Evolutionary conservation across 805 yeast species (phyloP).

Genomic region (Barnettozyma salicaria): DNA sequence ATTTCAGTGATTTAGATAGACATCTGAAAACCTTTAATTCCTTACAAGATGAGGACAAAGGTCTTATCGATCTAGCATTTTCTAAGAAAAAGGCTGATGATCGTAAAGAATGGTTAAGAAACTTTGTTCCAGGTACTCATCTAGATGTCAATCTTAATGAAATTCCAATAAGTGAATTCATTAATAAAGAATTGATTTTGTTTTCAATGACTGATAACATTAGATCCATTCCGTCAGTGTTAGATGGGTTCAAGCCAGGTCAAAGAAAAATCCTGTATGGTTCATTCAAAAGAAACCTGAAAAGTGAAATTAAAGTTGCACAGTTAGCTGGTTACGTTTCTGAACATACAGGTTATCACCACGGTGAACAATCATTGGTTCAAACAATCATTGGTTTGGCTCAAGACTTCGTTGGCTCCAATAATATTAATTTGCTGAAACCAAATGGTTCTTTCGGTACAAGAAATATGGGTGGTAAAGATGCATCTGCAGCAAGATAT

Average conservation of each 20-base stretch:
- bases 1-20: constrained; percentile 75
- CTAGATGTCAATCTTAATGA: constrained; percentile 68
- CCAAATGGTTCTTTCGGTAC: constrained; percentile 98
- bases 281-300: constrained; percentile 75
- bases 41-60: constrained; percentile 70
- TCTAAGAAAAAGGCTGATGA: constrained; percentile 95
- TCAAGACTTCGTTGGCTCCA: constrained; percentile 90
- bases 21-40: constrained; percentile 85
- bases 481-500: constrained; percentile 97
- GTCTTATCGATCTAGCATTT: constrained; percentile 83
- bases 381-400: constrained; percentile 93
- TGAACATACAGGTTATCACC: constrained; percentile 89
- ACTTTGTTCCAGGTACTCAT: constrained; percentile 87
- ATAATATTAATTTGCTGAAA: constrained; percentile 73
- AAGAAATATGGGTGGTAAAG: constrained; percentile 95
- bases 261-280: constrained; percentile 91
- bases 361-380: constrained; percentile 83
- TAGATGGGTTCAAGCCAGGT: constrained; percentile 96
- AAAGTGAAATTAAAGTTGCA: constrained; percentile 78
- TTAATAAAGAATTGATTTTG: constrained; percentile 88
- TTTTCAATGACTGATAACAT: constrained; percentile 96
- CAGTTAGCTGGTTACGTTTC: constrained; percentile 86
- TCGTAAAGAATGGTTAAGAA: constrained; percentile 93
- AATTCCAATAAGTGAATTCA: constrained; percentile 90
- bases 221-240: constrained; percentile 87